Conservation (phyloP, 1,139 yeast genomes). For the Protomyces inouyei region DNA sequence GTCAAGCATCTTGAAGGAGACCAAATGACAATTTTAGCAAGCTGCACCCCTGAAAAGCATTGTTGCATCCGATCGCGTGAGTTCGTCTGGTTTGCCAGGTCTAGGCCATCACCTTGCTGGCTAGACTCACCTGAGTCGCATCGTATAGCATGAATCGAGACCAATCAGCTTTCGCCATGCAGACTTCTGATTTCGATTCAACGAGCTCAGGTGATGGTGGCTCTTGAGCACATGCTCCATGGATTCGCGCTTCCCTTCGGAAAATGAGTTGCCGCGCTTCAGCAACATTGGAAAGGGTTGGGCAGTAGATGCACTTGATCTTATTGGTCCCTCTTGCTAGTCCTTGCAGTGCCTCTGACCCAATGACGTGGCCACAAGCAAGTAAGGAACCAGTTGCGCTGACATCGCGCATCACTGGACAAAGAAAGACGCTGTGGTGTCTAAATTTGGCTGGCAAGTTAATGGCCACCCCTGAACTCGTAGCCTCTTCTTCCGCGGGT, state of each 20-base stretch:
- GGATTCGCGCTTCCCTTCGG: neutral
- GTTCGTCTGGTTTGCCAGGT: too few species aligned
- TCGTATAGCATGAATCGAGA: too few species aligned
- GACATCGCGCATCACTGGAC: conserved; percentile 88
- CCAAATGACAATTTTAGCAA: too few species aligned
- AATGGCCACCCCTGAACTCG: conserved; percentile 44
- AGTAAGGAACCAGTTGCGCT: conserved; percentile 52
- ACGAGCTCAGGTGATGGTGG: too few species aligned
- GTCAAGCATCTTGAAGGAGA: too few species aligned
- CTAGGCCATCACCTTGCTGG: too few species aligned
- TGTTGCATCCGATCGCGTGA: too few species aligned
- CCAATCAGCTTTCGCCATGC: too few species aligned
- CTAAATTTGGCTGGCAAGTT: conserved; percentile 49
- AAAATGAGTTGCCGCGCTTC: conserved; percentile 11
- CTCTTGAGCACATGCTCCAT: too few species aligned
- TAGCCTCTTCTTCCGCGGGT: neutral
- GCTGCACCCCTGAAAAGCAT: too few species aligned
- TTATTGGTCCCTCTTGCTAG: conserved; percentile 13
- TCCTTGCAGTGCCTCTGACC: conserved; percentile 20
- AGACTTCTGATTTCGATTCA: too few species aligned
- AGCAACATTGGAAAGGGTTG: conserved; percentile 40
- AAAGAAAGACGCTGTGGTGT: conserved; percentile 81
- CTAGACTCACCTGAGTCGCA: too few species aligned
- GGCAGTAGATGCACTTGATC: conserved; percentile 67
- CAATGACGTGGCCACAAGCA: conserved; percentile 48